phyloP scores from a whole-genome alignment of 805 yeast genomes.

The Suhomyces pyralidae region DNA sequence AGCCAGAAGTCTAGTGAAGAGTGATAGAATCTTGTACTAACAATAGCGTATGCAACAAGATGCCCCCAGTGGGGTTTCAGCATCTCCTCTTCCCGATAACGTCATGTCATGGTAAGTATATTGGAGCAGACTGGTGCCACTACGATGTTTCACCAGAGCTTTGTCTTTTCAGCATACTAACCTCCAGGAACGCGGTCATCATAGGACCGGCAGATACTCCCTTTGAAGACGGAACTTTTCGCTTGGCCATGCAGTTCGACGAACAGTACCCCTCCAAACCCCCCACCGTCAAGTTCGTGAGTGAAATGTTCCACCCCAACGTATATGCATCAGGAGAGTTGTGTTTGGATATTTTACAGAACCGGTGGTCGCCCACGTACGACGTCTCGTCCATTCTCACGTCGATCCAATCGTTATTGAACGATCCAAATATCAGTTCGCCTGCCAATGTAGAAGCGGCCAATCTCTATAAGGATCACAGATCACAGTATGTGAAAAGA shows the following conservation, averaged over 20 bases:
- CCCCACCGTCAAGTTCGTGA: constrained; percentile 84
- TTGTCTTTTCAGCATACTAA: constrained; percentile 1
- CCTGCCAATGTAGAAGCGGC: constrained; percentile 99
- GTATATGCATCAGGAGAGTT: constrained; percentile 94
- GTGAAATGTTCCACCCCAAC: constrained; percentile 97
- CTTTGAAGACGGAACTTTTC: constrained; percentile 95
- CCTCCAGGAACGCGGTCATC: constrained; percentile 77
- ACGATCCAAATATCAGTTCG: constrained; percentile 93
- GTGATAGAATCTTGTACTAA: not conserved
- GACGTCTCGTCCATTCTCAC: constrained; percentile 95
- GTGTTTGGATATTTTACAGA: constrained; percentile 92
- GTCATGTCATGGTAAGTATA: constrained; percentile 75
- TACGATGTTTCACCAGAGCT: no score
- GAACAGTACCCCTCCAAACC: constrained; percentile 98
- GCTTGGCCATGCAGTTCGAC: constrained; percentile 81
- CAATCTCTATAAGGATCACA: constrained; percentile 88
- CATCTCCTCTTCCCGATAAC: constrained; percentile 94
- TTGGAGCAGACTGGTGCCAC: no score
- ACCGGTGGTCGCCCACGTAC: constrained; percentile 98
- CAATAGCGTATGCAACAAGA: constrained; percentile 86
- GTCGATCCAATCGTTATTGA: constrained; percentile 84
- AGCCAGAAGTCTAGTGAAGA: no score
- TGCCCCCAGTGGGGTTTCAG: constrained; percentile 97
- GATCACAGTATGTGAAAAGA: constrained; percentile 85
- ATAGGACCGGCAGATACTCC: constrained; percentile 98